Base-by-base conservation (phyloP, 768 basidiomycete genomes). In the Gloeostereum incarnatum region DNA sequence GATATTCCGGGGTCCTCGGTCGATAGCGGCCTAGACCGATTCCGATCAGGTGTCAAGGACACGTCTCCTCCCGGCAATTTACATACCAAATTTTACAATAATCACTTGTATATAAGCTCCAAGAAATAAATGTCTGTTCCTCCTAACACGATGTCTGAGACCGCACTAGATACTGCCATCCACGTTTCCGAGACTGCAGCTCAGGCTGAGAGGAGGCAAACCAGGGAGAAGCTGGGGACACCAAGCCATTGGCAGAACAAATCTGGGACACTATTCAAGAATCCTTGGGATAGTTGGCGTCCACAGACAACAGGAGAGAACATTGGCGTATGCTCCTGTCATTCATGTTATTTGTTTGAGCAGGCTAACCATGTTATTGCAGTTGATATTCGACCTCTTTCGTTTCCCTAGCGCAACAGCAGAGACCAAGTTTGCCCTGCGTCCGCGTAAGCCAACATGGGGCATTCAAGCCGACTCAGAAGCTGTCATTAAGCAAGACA, bases 361-460 rank as follows among this genome's bases (percentile, higher is more conserved):
- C 26, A 17, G 16, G 24, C 26, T 27, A 17, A n/a, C n/a, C n/a
- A 18, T 6, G 39, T 7, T 35, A 6, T 26, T 31, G 16, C 19
- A 48, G 31, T 17, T 44, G 11, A 27, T 19, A 3, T 14, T 20
- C 11, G 19, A 20, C 6, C n/a, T 21, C 0, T 19, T 0, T 7
- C 26, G 38, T 3, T 51, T 49, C 26, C 36, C 46, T 14, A 42
- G 46, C 16, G 45, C 45, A 0, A 19, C 40, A 1, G 40, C 49
- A 27, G 51, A 49, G 1, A 20, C 19, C 7, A 11, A n/a, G 4
- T 17, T 11, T 4, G 45, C 57, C 19, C 50, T 63, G 32, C 52
- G 53, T 7, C 49, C 68, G 39, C 52, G 57, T 46, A 54, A 56
- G 45, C 62, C 70, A 30, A 61, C 57, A 35, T 61, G 62, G 70